Evolutionary conservation across 441 rosid genomes (phyloP), one percentile per base, ranked within the genome.

Genomic region (Populus hybrid): DNA sequence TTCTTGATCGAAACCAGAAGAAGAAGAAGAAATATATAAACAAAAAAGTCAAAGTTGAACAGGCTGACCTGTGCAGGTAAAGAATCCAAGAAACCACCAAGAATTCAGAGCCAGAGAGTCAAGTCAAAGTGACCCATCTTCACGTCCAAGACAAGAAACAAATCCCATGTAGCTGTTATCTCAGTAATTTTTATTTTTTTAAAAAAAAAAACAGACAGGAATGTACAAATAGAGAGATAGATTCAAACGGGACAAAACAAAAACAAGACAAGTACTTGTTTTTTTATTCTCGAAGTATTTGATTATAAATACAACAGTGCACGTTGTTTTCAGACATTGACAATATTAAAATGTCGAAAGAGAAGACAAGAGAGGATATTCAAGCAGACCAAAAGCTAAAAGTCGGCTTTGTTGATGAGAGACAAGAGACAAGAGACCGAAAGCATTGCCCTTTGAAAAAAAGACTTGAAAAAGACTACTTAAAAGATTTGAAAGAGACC

Each of bases 381-480:
- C 79, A 64, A 64, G 82, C 88, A 89, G 78, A 87, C 82, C 75
- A 79, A 71, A 75, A 21, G 74, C 82, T 82, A 79, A 82, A 87
- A 76, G 89, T 83, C 86, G 87, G 91, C 84, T 81, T 12, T 20
- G 83, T 75, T 74, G 79, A 72, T 68, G 31, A n/a, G n/a, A n/a
- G n/a, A n/a, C n/a, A n/a, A 65, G 73, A 75, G 80, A 78, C 76
- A 82, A 80, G 68, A 38, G 85, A 83, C 87, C 86, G 87, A 82
- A 83, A 82, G 87, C 69, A 20, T 9, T 20, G 10, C 61, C 36
- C 74, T 78, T 68, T 38, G 68, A 1, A 35, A 24, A 82, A 68
- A 59, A n/a, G 20, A 28, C 12, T 10, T 40, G 50, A 36, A n/a
- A 21, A 26, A 31, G 1, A 74, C 53, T 11, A 0, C 45, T 40